Base-by-base conservation (phyloP, 2,329 filamentous ascomycete genomes). In the Fusarium tuaranense region DNA sequence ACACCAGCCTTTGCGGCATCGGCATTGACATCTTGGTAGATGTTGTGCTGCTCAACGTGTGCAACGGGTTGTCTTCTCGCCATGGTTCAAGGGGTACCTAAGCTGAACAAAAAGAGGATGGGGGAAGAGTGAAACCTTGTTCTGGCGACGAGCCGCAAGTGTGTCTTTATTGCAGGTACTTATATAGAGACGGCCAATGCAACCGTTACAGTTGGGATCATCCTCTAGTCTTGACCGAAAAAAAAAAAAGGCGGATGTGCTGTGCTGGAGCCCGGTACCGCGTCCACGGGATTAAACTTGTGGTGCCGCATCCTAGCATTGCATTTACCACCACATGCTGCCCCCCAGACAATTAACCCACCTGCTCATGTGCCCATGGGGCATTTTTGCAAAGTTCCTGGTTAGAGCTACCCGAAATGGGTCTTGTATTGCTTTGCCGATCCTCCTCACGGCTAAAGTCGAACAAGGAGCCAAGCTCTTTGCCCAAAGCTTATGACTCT, bases 1-100 rank as follows among this genome's bases (percentile, higher is more conserved):
- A 78, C 69, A 7, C 75, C 75, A 16, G 73, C 66, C 51, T 77
- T 78, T 39, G 27, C 38, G 10, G 76, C 75, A 34, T 74, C 69
- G 4, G 71, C 69, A 25, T 70, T 65, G 25, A 76, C 73, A 48
- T 78, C 73, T 51, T 76, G 69, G 36, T 77, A 73, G 38, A 72
- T 34, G 64, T 65, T 68, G 3, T 61, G 55, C 25, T 22, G 59
- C 55, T 71, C 58, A 27, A 71, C 48, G 34, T 55, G 65, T 10
- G 13, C 58, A 22, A 68, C 57, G 27, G 38, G 62, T 5, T 20
- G 27, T 68, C 68, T 20, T 57, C 68, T 57, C 12, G 53, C 55
- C 64, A 53, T 53, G 8, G 51, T 67, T 67, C 32, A 12, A 36
- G 41, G 22, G 41, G 22, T 64, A n/a, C 32, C 32, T 34, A 2